Conservation (phyloP, 1,139 yeast species). For the Pichia sp. region DNA sequence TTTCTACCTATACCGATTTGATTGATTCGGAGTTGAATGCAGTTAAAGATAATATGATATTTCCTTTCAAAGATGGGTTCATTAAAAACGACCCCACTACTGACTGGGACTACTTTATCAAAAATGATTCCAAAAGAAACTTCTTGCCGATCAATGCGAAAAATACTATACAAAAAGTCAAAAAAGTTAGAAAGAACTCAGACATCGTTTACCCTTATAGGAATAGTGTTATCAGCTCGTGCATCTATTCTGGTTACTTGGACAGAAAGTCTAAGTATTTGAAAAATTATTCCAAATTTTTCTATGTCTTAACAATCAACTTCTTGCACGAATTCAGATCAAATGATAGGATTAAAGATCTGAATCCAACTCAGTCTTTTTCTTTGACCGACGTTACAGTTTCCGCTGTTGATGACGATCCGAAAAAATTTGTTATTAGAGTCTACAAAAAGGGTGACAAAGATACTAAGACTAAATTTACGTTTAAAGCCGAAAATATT, state of each 20-base stretch:
- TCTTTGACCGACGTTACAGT: conserved; percentile 37
- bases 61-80: conserved; percentile 60
- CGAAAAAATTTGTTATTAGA: conserved; percentile 32
- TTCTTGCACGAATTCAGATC: conserved; percentile 69
- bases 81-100: conserved; percentile 55
- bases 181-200: conserved; percentile 41
- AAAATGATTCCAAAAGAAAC: conserved; percentile 44
- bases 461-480: conserved; percentile 26
- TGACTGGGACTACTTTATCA: conserved; percentile 74
- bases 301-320: conserved; percentile 70
- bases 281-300: conserved; percentile 60
- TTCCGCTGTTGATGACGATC: conserved; percentile 29
- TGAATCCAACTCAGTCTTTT: conserved; percentile 39
- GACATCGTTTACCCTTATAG: conserved; percentile 48
- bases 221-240: conserved; percentile 49
- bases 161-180: conserved; percentile 36
- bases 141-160: conserved; percentile 26
- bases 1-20: conserved; percentile 51
- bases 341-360: conserved; percentile 55
- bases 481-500: conserved; percentile 33
- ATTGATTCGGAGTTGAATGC: conserved; percentile 56
- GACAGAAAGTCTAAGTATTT: conserved; percentile 58
- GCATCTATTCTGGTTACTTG: conserved; percentile 50
- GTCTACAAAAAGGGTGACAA: conserved; percentile 18
- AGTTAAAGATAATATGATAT: conserved; percentile 53